Base-by-base conservation (phyloP, 2,329 filamentous ascomycete genomes). In the Epichloe sibirici region DNA sequence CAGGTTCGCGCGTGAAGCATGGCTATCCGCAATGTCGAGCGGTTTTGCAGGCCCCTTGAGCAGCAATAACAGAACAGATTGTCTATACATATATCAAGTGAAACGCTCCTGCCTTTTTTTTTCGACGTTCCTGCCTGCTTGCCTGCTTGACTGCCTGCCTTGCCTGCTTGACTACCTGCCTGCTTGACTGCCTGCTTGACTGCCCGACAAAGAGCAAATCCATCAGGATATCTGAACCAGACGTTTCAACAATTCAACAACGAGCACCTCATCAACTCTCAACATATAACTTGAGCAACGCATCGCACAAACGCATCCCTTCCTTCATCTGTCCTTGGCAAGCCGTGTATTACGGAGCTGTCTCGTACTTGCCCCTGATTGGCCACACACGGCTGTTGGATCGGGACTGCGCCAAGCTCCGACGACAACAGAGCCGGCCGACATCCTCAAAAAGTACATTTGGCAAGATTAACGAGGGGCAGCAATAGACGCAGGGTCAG, bases 31-130 rank as follows among this genome's bases (percentile, higher is more conserved):
- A 49, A 37, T 48, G 12, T 31, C 45, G 8, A 12, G 40, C 40
- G 8, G 21, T 23, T 11, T 38, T 17, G 12, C 2, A 40, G 38
- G 35, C 35, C 35, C 35, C 35, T 37, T 37, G 2, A 2, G 39
- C n/a, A 44, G 42, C 42, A 44, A 25, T 4, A 25, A 17, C 17
- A 25, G 11, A 13, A 46, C 28, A 31, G 28, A 31, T 31, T 11
- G 28, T 11, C 28, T 31, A 3, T 23, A 23, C 23, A 11, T 4
- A 9, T 31, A 31, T 31, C 21, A 23, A 43, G 39, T 49, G 48
- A 49, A 49, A 49, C 39, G 48, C 39, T 42, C 48, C 48, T 49
- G 47, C 47, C 47, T n/a, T 40, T 38, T 17, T 17, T 17, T 38
- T n/a, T 39, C 37, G 15, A n/a, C 37, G 37, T 25, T 11, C 2